Evolutionary conservation across 805 yeast species (phyloP), one percentile per base, ranked within the genome.

Genomic region (Metschnikowia continentalis): DNA sequence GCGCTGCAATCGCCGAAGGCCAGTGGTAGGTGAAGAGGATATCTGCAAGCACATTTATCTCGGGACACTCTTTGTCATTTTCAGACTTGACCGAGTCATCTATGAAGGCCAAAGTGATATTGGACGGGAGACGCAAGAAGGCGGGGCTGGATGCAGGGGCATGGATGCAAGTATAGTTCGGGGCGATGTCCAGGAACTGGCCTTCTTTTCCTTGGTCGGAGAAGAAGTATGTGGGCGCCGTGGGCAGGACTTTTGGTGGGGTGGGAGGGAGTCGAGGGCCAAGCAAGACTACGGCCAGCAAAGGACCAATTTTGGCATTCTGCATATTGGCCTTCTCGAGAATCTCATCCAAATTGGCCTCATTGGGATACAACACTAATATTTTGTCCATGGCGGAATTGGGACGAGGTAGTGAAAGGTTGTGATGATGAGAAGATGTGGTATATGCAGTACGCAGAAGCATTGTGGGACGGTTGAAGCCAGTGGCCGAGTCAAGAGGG

Each of bases 261-360:
- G 42, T 42, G 15, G 55, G 42, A 32, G 40, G 44, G 23, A 40
- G 23, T 6, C 57, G 54, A 10, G 55, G 55, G 17, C 88, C 88
- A 6, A 84, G 57, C 5, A 84, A 59, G 1, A 85, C 37, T 0
- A 78, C 76, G 2, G 77, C 69, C 42, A 77, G 84, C 59, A 86
- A 86, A 0, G 90, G 90, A 0, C 90, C 90, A 41, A 82, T 82
- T 57, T 81, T 84, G 20, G 61, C 51, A 57, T 83, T 70, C 46
- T 84, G 73, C 1, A 69, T 53, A 57, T 80, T 78, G 3, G 82
- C 74, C 47, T 77, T 74, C 38, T 58, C 64, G 5, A 78, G 57
- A 0, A 79, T 70, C 52, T 77, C 79, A 0, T 74, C 71, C 6
- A 84, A 54, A 6, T 66, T 61, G 1, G 67, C 55, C 1, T 76